Conservation (phyloP, 129 eudicot species). For the Centrapalus pauciflorus region DNA sequence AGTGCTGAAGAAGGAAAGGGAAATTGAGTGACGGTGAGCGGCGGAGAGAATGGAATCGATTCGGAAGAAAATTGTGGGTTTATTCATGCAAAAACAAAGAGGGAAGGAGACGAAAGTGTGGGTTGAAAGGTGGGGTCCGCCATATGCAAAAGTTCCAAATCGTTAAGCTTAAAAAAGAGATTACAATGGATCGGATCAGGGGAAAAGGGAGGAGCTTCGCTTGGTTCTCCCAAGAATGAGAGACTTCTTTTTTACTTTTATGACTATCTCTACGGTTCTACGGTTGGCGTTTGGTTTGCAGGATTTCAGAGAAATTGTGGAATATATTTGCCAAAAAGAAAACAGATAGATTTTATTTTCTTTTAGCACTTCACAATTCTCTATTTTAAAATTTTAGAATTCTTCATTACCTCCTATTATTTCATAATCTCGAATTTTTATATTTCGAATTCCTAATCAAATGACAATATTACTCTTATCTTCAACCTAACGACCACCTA, state of each 20-base stretch:
- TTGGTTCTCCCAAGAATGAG: background rate
- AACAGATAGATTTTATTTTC: no score
- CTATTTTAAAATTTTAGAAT: no score
- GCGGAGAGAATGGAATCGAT: slow-evolving; percentile 20
- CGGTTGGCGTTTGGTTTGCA: no score
- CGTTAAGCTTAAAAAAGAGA: slow-evolving; percentile 10
- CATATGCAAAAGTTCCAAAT: slow-evolving; percentile 17
- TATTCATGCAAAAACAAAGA: slow-evolving; percentile 24
- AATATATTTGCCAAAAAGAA: no score
- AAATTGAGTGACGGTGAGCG: slow-evolving; percentile 3
- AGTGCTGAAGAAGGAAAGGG: background rate
- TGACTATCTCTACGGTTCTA: no score
- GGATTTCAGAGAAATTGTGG: no score
- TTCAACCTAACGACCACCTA: no score
- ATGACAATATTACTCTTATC: no score
- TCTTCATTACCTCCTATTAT: no score
- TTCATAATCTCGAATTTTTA: no score
- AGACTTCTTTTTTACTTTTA: slow-evolving; percentile 1
- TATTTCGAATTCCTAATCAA: no score
- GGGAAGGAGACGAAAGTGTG: slow-evolving; percentile 25
- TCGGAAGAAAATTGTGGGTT: slow-evolving; percentile 7
- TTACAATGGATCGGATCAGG: slow-evolving; percentile 27
- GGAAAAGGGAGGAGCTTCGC: slow-evolving; percentile 18
- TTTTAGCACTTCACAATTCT: no score
- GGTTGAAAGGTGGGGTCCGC: slow-evolving; percentile 17